phyloP scores from a whole-genome alignment of 305 asterid genomes.

The Fraxinus baroniana region DNA sequence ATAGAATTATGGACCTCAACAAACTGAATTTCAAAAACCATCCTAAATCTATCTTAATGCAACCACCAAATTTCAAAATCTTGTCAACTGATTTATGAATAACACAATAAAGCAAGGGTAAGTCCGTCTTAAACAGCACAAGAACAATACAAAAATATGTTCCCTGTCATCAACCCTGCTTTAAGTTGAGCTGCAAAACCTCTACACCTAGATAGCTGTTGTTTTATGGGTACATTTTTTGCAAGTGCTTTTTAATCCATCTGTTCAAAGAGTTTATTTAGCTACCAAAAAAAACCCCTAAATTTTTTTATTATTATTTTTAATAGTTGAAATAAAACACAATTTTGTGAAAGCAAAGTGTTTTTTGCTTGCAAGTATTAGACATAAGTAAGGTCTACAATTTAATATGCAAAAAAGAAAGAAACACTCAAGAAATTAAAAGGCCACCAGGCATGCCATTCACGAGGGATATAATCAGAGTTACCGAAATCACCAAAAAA shows the following conservation, averaged over 20 bases:
- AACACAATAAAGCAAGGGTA: background rate
- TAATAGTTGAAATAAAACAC: background rate
- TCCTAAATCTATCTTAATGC: background rate
- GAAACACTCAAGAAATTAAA: background rate
- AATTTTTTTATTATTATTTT: background rate
- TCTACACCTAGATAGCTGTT: background rate
- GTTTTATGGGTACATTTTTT: background rate
- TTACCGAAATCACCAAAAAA: background rate
- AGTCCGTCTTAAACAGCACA: background rate
- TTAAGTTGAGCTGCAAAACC: background rate
- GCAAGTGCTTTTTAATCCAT: background rate
- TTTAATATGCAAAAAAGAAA: no score
- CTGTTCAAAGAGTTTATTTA: background rate
- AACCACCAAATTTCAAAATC: background rate
- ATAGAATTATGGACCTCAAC: background rate
- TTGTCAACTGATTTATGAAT: background rate
- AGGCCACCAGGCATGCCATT: background rate
- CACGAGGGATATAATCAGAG: background rate
- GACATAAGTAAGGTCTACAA: background rate
- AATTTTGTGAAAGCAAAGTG: background rate
- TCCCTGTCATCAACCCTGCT: background rate
- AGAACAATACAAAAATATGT: background rate
- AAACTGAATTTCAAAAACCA: conserved; percentile 5
- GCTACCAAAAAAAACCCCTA: background rate
- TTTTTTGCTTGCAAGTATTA: background rate